Base-by-base conservation (phyloP, 495 filamentous ascomycete genomes). In the Acidiella bohemica region DNA sequence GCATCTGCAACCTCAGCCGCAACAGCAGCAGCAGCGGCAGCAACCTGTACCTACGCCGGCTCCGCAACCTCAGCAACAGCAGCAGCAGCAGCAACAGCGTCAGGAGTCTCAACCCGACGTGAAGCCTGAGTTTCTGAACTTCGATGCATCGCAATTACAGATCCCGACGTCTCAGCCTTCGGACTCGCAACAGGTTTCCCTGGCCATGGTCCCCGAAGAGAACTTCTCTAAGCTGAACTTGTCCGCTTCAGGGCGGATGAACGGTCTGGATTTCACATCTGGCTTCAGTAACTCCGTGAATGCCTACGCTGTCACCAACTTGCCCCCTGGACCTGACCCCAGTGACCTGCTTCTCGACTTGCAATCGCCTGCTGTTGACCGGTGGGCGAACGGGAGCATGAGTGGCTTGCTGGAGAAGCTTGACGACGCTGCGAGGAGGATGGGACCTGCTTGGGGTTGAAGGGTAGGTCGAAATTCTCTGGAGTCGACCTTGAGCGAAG, bases 221-320 rank as follows among this genome's bases (percentile, higher is more conserved):
- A 44, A 53, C 35, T 53, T 53, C 35, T 72, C 75, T 36, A 64
- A 59, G n/a, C 66, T 84, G 52, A 78, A 84, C 47, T 66, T 80
- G 41, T 67, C 71, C 41, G 67, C 71, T 20, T n/a, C n/a, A n/a
- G 66, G 74, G 55, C 64, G 81, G 41, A 49, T 77, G 20, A 40
- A 61, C 55, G 40, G 69, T 63, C 72, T 70, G 54, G 60, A 64
- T 29, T 68, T 63, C 28, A 68, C 66, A 31, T 61, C 68, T 45
- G 72, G 60, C 44, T 78, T 76, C 20, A 18, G 30, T 19, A 23
- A 24, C 54, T 78, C 82, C 48, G 72, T 82, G 9, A 73, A 78
- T 30, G 81, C 93, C 30, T 95, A 77, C 50, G 72, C 84, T 36
- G 75, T 93, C n/a, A 58, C 80, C 13, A 73, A 81, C 32, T 67